Evolutionary conservation across 257 asterid species (phyloP), one percentile per base, ranked within the genome.

Genomic region (Handroanthus guayacan): DNA sequence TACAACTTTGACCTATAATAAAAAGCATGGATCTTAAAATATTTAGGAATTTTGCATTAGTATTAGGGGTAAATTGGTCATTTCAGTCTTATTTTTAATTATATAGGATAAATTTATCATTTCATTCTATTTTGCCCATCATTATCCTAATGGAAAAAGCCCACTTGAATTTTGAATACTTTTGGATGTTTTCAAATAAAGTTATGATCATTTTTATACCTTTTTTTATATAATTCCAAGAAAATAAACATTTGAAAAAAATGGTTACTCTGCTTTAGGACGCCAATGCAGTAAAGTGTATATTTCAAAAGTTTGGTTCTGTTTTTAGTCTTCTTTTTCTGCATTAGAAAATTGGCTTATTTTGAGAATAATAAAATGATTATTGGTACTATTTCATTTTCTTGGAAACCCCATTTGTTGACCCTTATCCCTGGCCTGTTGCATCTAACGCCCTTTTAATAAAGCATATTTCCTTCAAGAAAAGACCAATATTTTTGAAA

Each of bases 321-420:
- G 54, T 66, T 66, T 38, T 34, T 45, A 60, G 8, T 58, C 17
- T 14, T 7, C 12, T 3, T 44, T 60, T 43, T 45, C 18, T 48
- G 54, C 31, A 56, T 16, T 18, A 57, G 12, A 71, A 71, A 39
- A 60, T 31, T 60, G 66, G 38, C 37, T 55, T 2, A 7, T 11
- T 20, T 20, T 20, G 9, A 8, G 2, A n/a, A 14, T 14, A 16
- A 52, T 25, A 9, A 56, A 56, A 56, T 56, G 2, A 58, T 11
- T 50, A 50, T n/a, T 37, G 16, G 14, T n/a, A 63, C 3, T 62
- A 16, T 52, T 73, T 67, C 61, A 58, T 61, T 62, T 9, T 77
- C 44, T 67, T n/a, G 83, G 79, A 51, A 74, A 74, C 67, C 76
- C 62, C 72, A 67, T 60, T 58, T 3, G 72, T 68, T 60, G 83